Evolutionary conservation across 495 filamentous ascomycete species (phyloP).

Genomic region (Aspergillus heteromorphus): DNA sequence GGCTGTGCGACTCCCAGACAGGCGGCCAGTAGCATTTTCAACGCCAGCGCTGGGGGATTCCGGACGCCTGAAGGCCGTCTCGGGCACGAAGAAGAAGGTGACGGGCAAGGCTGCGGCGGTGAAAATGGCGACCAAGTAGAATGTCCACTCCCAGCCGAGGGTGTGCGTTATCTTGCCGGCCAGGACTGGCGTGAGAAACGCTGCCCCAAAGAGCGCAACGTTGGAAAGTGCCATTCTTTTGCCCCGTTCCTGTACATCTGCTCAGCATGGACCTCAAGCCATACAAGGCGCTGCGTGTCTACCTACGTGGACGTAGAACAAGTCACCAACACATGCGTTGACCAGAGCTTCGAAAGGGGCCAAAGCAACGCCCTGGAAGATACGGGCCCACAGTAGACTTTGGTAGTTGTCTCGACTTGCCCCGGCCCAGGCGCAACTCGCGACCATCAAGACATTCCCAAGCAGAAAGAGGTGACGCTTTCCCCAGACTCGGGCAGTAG

Average conservation of each 20-base stretch:
- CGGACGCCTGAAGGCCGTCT: slow-evolving; percentile 72
- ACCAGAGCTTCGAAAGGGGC: slow-evolving; percentile 74
- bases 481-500: slow-evolving; percentile 84
- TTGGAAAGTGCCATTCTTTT: slow-evolving; percentile 89
- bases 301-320: slow-evolving; percentile 73
- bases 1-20: slow-evolving; percentile 2
- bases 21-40: slow-evolving; percentile 16
- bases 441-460: slow-evolving; percentile 68
- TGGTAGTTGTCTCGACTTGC: slow-evolving; percentile 57
- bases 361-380: slow-evolving; percentile 69
- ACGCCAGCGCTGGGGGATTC: slow-evolving; percentile 59
- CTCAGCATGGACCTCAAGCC: slow-evolving; percentile 1
- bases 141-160: slow-evolving; percentile 74
- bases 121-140: slow-evolving; percentile 67
- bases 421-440: slow-evolving; percentile 76
- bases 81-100: slow-evolving; percentile 74
- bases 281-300: background rate
- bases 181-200: slow-evolving; percentile 85
- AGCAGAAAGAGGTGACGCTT: slow-evolving; percentile 83
- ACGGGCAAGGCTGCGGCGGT: slow-evolving; percentile 58
- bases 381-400: slow-evolving; percentile 67
- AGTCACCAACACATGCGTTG: slow-evolving; percentile 70
- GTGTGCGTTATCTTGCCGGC: slow-evolving; percentile 77
- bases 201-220: slow-evolving; percentile 82
- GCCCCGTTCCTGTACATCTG: slow-evolving; percentile 58